These are phyloP conservation scores for Cerioporus squamosus DNA, from an alignment of 1,284 basidiomycete genomes.

Conservation along the genomic window DNA sequence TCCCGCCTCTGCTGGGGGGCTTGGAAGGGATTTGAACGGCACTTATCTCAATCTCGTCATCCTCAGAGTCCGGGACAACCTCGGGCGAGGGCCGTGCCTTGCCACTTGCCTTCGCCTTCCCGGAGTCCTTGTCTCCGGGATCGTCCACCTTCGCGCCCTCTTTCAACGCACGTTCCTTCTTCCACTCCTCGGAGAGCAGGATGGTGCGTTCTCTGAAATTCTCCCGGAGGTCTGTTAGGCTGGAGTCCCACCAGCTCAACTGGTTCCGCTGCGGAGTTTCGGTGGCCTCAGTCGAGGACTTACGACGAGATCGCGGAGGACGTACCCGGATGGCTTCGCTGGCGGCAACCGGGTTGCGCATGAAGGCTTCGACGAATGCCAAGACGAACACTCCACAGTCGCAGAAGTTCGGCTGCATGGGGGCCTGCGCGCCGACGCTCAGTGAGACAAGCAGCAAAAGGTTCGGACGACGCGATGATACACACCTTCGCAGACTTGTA, in stretches of 20 bases:
- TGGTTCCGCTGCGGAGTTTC: constrained; percentile 36
- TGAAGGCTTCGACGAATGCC: constrained; percentile 79
- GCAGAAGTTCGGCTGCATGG: constrained; percentile 81
- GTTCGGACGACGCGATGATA: neutral
- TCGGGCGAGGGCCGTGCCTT: constrained; percentile 33
- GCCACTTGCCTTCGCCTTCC: constrained; percentile 32
- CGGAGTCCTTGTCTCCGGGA: constrained; percentile 33
- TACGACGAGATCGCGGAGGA: neutral
- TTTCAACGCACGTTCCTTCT: constrained; percentile 38
- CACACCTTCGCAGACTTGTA: constrained; percentile 54
- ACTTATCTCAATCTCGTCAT: constrained; percentile 51
- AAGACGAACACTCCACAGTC: constrained; percentile 87
- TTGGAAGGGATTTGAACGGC: constrained; percentile 19
- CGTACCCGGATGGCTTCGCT: constrained; percentile 51
- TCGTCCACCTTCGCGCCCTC: constrained; percentile 36
- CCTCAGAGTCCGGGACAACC: constrained; percentile 46
- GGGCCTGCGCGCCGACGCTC: constrained; percentile 56
- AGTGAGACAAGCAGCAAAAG: neutral
- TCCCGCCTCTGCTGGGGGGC: constrained; percentile 4
- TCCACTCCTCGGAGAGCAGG: constrained; percentile 49
- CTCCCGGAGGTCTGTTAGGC: constrained; percentile 40
- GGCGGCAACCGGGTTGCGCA: constrained; percentile 55
- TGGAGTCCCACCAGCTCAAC: constrained; percentile 51
- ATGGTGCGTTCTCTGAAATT: constrained; percentile 38
- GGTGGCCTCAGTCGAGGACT: neutral